Conservation (phyloP, 768 basidiomycete species). For the Calocera viscosa region DNA sequence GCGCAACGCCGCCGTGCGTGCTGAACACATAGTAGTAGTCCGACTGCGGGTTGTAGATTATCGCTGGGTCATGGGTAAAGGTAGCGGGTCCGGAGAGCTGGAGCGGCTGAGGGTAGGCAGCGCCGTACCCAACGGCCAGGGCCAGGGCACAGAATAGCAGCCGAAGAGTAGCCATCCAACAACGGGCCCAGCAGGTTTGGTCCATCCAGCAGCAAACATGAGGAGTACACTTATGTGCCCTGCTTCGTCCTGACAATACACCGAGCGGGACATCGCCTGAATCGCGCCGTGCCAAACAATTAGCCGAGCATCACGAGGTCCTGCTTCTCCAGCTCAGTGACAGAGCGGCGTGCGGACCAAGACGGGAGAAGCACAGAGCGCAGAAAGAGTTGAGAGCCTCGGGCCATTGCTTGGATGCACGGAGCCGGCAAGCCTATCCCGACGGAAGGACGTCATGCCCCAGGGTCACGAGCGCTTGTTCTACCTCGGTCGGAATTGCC, state of each 20-base stretch:
- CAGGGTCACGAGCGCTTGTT: not conserved
- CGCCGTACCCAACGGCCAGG: not conserved
- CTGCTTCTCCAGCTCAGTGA: not conserved
- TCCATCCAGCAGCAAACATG: not conserved
- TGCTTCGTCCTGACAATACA: conserved; percentile 1
- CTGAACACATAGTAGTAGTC: conserved; percentile 7
- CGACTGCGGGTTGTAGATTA: conserved; percentile 10
- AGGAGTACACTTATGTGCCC: not conserved
- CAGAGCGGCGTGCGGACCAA: not conserved
- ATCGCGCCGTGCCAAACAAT: not conserved
- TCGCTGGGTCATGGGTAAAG: conserved; percentile 9
- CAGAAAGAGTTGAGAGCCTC: too few species aligned
- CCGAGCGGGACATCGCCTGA: not conserved
- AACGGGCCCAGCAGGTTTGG: too few species aligned
- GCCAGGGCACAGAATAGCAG: not conserved
- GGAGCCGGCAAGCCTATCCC: too few species aligned
- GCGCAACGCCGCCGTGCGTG: conserved; percentile 1
- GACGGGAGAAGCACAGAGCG: not conserved
- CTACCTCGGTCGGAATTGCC: not conserved
- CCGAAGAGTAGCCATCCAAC: not conserved
- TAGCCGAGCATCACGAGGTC: not conserved
- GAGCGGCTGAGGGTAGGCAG: not conserved
- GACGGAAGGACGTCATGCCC: not conserved
- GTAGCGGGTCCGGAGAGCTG: not conserved
- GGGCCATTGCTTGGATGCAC: too few species aligned